These are phyloP conservation scores for Helianthus tuberosus DNA, from an alignment of 129 eudicot genomes.

Conservation along the genomic window DNA sequence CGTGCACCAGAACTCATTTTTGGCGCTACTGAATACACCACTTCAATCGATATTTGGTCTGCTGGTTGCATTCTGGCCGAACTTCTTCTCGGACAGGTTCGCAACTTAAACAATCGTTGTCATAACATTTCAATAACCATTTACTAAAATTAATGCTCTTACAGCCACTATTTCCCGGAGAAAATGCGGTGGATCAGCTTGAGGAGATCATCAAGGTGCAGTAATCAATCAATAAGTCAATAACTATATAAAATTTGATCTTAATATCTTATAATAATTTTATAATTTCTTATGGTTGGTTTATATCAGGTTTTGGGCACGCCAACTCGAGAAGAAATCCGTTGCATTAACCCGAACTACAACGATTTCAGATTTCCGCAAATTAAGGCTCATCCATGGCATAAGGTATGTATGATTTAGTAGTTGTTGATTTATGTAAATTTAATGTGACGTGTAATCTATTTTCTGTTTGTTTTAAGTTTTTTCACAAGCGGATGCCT, in stretches of 20 bases:
- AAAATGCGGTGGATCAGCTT: conserved; percentile 94
- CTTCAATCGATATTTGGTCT: conserved; percentile 96
- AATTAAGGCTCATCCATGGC: conserved; percentile 98
- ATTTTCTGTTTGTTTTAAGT: conserved; percentile 46
- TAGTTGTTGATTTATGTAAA: neutral
- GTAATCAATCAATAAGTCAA: conserved; percentile 3
- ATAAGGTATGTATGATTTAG: conserved; percentile 59
- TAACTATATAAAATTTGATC: neutral
- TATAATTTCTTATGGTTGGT: conserved; percentile 22
- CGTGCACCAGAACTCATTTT: conserved; percentile 97
- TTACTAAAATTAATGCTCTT: neutral
- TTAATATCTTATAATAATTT: neutral
- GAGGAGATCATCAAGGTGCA: conserved; percentile 94
- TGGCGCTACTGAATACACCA: conserved; percentile 90
- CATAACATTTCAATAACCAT: conserved; percentile 1
- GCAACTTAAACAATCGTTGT: conserved; percentile 1
- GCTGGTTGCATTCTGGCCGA: conserved; percentile 98
- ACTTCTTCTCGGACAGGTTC: conserved; percentile 93
- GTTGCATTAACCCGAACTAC: conserved; percentile 95
- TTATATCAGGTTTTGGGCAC: conserved; percentile 88
- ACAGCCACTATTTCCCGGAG: conserved; percentile 96
- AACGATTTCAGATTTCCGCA: conserved; percentile 94
- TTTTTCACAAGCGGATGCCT: conserved; percentile 94
- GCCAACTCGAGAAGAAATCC: conserved; percentile 92
- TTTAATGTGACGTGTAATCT: conserved; percentile 1